Percentiles rank a stretch among this genome's conserved stretches.
These are phyloP conservation scores for Fusarium azukiicola DNA, from an alignment of 2,329 filamentous ascomycete genomes.

Conservation along the genomic window DNA sequence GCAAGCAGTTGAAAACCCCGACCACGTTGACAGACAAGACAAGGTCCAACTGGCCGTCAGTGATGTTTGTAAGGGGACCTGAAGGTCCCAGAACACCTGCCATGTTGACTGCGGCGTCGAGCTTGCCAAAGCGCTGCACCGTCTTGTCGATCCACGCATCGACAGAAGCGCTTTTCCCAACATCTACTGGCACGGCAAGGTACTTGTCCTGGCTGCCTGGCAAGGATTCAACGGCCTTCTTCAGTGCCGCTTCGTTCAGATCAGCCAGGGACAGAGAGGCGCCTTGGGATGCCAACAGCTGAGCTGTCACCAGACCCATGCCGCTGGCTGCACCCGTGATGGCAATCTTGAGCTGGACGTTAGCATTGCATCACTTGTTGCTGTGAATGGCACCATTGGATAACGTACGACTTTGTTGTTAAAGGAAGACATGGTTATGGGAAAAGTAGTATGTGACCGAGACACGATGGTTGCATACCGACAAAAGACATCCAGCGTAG, in stretches of 20 bases:
- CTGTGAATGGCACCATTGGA: neutral
- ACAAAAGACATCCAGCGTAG: neutral
- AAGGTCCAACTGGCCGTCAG: neutral
- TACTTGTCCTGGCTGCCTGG: neutral
- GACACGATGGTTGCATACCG: no score
- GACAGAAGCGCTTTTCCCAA: neutral
- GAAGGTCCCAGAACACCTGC: neutral
- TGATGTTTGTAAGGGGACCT: neutral
- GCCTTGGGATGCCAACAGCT: neutral
- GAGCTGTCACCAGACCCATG: neutral
- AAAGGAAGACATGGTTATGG: neutral
- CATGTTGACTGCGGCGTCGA: neutral
- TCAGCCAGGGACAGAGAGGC: neutral
- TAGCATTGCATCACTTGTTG: neutral
- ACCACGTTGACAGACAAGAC: neutral
- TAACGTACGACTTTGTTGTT: neutral
- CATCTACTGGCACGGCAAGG: neutral
- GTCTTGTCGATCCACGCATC: constrained; percentile 1
- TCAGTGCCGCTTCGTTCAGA: neutral
- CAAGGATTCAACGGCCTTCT: neutral
- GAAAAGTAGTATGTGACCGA: neutral
- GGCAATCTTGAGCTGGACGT: neutral
- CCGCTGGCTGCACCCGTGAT: neutral
- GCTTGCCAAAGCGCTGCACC: neutral
- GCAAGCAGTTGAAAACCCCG: neutral